Conservation (phyloP, 2,329 filamentous ascomycete genomes). For the Ceratocystis colombiana region DNA sequence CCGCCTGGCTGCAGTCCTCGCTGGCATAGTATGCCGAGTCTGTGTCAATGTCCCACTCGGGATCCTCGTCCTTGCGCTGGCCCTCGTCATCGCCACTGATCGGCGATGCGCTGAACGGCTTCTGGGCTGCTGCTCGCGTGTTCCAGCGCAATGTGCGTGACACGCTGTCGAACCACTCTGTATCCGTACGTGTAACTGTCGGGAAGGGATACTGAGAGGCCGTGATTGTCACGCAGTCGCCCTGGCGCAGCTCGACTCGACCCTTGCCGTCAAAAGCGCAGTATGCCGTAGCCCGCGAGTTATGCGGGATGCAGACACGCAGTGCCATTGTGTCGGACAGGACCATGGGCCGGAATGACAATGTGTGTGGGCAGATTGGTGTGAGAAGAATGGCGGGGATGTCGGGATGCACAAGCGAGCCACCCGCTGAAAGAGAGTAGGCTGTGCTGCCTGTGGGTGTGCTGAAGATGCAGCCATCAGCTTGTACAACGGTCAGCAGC, state of each 20-base stretch:
- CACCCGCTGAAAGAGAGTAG: slow-evolving; percentile 90
- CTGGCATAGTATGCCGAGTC: slow-evolving; percentile 63
- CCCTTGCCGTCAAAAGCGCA: slow-evolving; percentile 97
- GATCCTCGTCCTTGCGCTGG: slow-evolving; percentile 35
- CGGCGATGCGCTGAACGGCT: slow-evolving; percentile 59
- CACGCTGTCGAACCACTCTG: slow-evolving; percentile 96
- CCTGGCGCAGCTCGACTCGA: slow-evolving; percentile 81
- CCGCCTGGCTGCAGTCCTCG: slow-evolving; percentile 58
- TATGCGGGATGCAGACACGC: slow-evolving; percentile 73
- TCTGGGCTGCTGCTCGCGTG: slow-evolving; percentile 81
- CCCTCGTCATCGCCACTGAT: slow-evolving; percentile 38
- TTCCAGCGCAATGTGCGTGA: slow-evolving; percentile 92
- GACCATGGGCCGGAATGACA: slow-evolving; percentile 96
- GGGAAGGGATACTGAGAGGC: slow-evolving; percentile 96
- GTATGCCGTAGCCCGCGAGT: slow-evolving; percentile 85
- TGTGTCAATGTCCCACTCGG: slow-evolving; percentile 90
- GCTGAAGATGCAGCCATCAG: slow-evolving; percentile 94
- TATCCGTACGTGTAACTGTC: slow-evolving; percentile 78
- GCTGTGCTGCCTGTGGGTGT: slow-evolving; percentile 92
- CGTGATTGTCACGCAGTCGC: slow-evolving; percentile 91
- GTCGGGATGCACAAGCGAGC: slow-evolving; percentile 89
- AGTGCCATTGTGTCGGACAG: slow-evolving; percentile 89
- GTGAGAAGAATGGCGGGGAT: slow-evolving; percentile 95
- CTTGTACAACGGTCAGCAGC: slow-evolving; percentile 88
- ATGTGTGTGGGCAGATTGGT: slow-evolving; percentile 91